Percentiles rank a stretch among this genome's conserved stretches.
Conservation (phyloP, 2,329 filamentous ascomycete species). For the Pyrenophora graminea region DNA sequence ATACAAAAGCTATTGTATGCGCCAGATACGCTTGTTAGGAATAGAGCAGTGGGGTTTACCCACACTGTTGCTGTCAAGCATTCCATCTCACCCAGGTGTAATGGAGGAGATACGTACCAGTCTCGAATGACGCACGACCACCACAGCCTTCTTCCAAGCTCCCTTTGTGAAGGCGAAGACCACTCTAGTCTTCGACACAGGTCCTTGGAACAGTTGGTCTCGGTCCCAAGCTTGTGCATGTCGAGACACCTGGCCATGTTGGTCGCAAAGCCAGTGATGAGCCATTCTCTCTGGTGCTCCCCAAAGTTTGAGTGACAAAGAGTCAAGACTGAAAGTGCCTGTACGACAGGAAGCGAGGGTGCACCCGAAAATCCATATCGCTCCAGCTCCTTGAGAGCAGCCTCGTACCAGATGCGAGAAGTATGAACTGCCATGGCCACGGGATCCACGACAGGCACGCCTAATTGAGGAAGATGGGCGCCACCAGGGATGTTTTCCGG, state of each 20-base stretch:
- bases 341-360: slow-evolving; percentile 8
- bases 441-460: slow-evolving; percentile 1
- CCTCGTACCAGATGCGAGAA: slow-evolving; percentile 16
- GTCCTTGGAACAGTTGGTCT: slow-evolving; percentile 7
- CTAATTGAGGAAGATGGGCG: slow-evolving; percentile 10
- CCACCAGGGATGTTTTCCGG: slow-evolving; percentile 6
- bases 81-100: too few species aligned
- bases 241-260: slow-evolving; percentile 16
- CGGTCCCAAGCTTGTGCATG: slow-evolving; percentile 18
- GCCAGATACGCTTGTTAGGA: too few species aligned
- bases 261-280: slow-evolving; percentile 14
- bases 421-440: slow-evolving; percentile 10
- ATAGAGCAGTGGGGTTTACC: too few species aligned
- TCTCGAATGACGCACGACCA: slow-evolving; percentile 19
- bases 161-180: slow-evolving; percentile 7
- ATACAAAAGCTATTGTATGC: too few species aligned
- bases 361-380: slow-evolving; percentile 5
- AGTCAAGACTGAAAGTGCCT: slow-evolving; percentile 11
- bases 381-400: slow-evolving; percentile 15
- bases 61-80: too few species aligned
- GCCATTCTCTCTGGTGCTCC: slow-evolving; percentile 17
- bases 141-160: slow-evolving; percentile 15
- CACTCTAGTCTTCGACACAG: slow-evolving; percentile 13
- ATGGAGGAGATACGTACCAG: slow-evolving; percentile 5
- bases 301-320: slow-evolving; percentile 18